Base-by-base conservation (phyloP, 2,329 filamentous ascomycete species). In the Neofusicoccum sp. region DNA sequence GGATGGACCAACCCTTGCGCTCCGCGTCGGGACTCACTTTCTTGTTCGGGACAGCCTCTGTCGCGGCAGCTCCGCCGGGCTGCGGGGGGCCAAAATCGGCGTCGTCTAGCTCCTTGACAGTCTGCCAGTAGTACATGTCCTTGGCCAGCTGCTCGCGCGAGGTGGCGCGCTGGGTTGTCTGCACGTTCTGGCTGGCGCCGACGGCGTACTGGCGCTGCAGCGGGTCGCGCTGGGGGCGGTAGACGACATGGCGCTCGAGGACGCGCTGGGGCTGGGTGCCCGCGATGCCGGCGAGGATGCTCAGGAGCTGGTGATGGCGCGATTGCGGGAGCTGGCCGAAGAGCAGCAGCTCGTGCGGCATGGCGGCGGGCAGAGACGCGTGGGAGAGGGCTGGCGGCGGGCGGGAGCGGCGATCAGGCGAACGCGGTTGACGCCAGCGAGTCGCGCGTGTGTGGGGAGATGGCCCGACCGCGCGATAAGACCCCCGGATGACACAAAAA, bases 211-310 rank as follows among this genome's bases (percentile, higher is more conserved):
- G 72, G 44, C 71, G 73, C 67, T 74, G 74, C 37, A 76, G 71
- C 50, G 77, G 78, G 71, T 83, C 79, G 69, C 80, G 78, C 68
- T 76, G 76, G 63, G 85, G 84, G 67, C 82, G 84, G 79, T 86
- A 88, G 69, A 88, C 73, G 67, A 87, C 74, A 71, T 83, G 81
- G 64, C 85, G 82, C 72, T 87, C 83, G 56, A 82, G 71, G 58
- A 81, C 73, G 63, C 78, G 77, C 68, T 80, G 79, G 43, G 87
- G 86, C 71, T 87, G 86, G 80, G 86, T 85, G 68, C 83, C 84
- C 56, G 85, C 83, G 62, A 87, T 75, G 59, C 86, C 87, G 43
- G 85, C 82, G 50, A 89, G 79, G 68, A 89, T 84, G 70, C 85
- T 83, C 61, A 88, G 77, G 16, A 87, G 79, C 73, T 86, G 85